Conservation (phyloP, 768 basidiomycete genomes). For the Pleurotus citrinopileatus region DNA sequence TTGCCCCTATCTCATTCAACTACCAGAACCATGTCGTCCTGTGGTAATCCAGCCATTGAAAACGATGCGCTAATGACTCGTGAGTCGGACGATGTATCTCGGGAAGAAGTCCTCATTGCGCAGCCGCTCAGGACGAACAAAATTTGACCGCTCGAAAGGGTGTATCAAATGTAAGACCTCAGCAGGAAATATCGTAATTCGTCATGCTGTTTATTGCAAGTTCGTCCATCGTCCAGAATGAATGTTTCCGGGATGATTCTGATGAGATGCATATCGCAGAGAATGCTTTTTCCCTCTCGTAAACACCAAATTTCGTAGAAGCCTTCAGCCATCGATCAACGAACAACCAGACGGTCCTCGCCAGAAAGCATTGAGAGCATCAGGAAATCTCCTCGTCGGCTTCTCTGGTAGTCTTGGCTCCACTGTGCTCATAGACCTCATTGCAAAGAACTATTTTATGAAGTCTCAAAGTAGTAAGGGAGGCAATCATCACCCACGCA, state of each 20-base stretch:
- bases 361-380: slow-evolving; percentile 59
- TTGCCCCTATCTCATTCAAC: too few relatives aligned
- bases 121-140: slow-evolving; percentile 48
- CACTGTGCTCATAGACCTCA: slow-evolving; percentile 66
- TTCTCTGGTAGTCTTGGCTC: slow-evolving; percentile 83
- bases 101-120: slow-evolving; percentile 7
- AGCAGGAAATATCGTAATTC: slow-evolving; percentile 65
- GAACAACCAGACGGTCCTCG: slow-evolving; percentile 50
- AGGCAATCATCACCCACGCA: slow-evolving; percentile 64
- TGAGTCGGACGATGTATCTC: slow-evolving; percentile 28
- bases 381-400: slow-evolving; percentile 65
- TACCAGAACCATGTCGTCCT: slow-evolving; percentile 40
- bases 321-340: slow-evolving; percentile 65
- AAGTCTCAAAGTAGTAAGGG: slow-evolving; percentile 36
- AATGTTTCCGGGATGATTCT: not conserved
- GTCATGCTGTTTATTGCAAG: slow-evolving; percentile 87
- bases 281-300: slow-evolving; percentile 67
- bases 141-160: slow-evolving; percentile 60
- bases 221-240: slow-evolving; percentile 28
- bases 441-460: slow-evolving; percentile 57
- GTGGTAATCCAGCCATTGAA: slow-evolving; percentile 62
- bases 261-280: slow-evolving; percentile 32
- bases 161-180: slow-evolving; percentile 77
- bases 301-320: slow-evolving; percentile 58
- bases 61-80: slow-evolving; percentile 66